phyloP scores from a whole-genome alignment of 2,329 filamentous ascomycete genomes.

The Epichloe gansuensis region DNA sequence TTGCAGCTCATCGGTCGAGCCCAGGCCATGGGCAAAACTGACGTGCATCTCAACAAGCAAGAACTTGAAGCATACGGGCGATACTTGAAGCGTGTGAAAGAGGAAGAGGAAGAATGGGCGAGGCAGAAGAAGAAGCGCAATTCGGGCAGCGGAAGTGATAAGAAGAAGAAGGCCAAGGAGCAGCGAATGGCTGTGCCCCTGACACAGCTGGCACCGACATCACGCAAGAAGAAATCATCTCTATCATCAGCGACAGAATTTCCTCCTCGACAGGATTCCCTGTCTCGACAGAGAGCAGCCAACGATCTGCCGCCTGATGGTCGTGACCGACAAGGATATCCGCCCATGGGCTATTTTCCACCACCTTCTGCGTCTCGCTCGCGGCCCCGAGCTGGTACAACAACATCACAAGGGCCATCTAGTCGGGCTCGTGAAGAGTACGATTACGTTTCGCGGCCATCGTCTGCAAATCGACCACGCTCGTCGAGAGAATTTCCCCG shows the following conservation, averaged over 20 bases:
- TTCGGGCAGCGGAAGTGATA: constrained; percentile 17
- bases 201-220: constrained; percentile 33
- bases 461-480: constrained; percentile 13
- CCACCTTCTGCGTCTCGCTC: constrained; percentile 29
- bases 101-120: constrained; percentile 48
- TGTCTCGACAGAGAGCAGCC: constrained; percentile 26
- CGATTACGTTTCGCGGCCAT: constrained; percentile 21
- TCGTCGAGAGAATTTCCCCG: constrained; percentile 19
- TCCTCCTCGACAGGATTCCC: constrained; percentile 20
- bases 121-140: constrained; percentile 49
- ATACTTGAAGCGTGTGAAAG: constrained; percentile 44
- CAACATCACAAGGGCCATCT: constrained; percentile 25
- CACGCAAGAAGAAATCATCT: constrained; percentile 22
- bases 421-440: constrained; percentile 27
- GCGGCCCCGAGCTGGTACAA: constrained; percentile 29
- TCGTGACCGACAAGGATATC: constrained; percentile 24
- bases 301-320: constrained; percentile 21
- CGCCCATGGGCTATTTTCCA: constrained; percentile 39
- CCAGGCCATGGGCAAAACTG: constrained; percentile 59
- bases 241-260: constrained; percentile 9
- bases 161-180: constrained; percentile 29
- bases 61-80: constrained; percentile 73
- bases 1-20: constrained; percentile 69
- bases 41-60: constrained; percentile 67
- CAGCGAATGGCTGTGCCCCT: constrained; percentile 41